phyloP scores from a whole-genome alignment of 164 flowering plant genomes.

The Macadamia integrifolia region DNA sequence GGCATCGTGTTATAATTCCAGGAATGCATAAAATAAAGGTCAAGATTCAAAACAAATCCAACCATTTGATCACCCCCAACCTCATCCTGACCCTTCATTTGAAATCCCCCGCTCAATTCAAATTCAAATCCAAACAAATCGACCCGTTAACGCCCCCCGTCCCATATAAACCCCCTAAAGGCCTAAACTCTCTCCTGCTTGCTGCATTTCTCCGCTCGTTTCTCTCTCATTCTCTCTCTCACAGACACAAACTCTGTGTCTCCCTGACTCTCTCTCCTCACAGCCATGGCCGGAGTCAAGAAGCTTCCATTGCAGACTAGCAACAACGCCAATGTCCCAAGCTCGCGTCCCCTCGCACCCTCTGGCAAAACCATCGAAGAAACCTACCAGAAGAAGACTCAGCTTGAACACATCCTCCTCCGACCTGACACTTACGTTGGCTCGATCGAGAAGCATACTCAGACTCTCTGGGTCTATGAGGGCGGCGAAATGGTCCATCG shows the following conservation, averaged over 20 bases:
- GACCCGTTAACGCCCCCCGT: slow-evolving; percentile 9
- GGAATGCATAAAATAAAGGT: too few relatives aligned
- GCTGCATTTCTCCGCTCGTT: not conserved
- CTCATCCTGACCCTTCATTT: slow-evolving; percentile 12
- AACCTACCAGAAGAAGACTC: slow-evolving; percentile 92
- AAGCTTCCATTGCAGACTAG: slow-evolving; percentile 53
- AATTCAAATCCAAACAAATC: slow-evolving; percentile 13
- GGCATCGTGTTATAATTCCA: too few relatives aligned
- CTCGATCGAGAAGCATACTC: slow-evolving; percentile 83
- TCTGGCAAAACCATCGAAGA: slow-evolving; percentile 70
- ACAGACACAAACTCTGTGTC: slow-evolving; percentile 44
- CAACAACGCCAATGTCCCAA: slow-evolving; percentile 42
- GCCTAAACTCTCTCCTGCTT: not conserved
- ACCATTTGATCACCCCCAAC: not conserved
- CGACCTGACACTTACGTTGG: slow-evolving; percentile 97
- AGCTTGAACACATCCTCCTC: slow-evolving; percentile 97
- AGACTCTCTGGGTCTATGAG: slow-evolving; percentile 75
- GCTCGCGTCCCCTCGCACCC: slow-evolving; percentile 1
- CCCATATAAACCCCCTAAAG: not conserved
- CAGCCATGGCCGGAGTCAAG: slow-evolving; percentile 27
- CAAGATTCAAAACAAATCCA: not conserved
- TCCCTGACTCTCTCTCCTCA: slow-evolving; percentile 7
- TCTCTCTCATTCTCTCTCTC: slow-evolving; percentile 13
- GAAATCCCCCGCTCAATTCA: slow-evolving; percentile 14
- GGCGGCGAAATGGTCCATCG: slow-evolving; percentile 51